phyloP scores from a whole-genome alignment of 768 basidiomycete species.

The Artomyces pyxidatus region DNA sequence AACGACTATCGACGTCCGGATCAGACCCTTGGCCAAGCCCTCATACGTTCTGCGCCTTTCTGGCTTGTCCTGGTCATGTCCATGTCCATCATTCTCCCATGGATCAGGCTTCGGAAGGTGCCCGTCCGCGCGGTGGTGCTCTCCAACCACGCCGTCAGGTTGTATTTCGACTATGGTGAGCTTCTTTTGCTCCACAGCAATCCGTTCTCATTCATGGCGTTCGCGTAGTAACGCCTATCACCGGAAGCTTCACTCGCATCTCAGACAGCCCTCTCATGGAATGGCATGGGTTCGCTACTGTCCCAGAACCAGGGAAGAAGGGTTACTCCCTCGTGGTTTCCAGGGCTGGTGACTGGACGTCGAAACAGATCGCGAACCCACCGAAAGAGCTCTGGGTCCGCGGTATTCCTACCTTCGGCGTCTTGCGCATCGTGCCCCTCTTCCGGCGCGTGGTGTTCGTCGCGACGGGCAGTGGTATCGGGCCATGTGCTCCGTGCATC shows the following conservation, averaged over 20 bases:
- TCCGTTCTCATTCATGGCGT: conserved; percentile 15
- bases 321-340: conserved; percentile 50
- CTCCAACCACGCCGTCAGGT: conserved; percentile 47
- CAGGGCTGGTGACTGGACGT: conserved; percentile 54
- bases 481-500: conserved; percentile 49
- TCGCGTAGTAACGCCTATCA: conserved; percentile 23
- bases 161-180: conserved; percentile 53
- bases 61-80: conserved; percentile 51
- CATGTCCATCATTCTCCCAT: conserved; percentile 49
- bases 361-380: conserved; percentile 43
- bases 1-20: conserved; percentile 40
- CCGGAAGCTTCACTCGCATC: conserved; percentile 29
- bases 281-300: conserved; percentile 53
- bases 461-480: conserved; percentile 52
- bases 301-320: conserved; percentile 31
- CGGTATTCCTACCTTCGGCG: conserved; percentile 47
- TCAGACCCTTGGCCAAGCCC: conserved; percentile 33
- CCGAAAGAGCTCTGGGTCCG: conserved; percentile 50
- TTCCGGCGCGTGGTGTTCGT: conserved; percentile 51
- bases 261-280: conserved; percentile 41
- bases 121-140: conserved; percentile 44
- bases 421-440: conserved; percentile 44
- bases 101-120: conserved; percentile 50
- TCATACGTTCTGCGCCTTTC: conserved; percentile 39
- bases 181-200: neutral